Percentiles rank a stretch among this genome's conserved stretches.
phyloP scores from a whole-genome alignment of 345 rosid genomes.

The Salix koriyanagi region DNA sequence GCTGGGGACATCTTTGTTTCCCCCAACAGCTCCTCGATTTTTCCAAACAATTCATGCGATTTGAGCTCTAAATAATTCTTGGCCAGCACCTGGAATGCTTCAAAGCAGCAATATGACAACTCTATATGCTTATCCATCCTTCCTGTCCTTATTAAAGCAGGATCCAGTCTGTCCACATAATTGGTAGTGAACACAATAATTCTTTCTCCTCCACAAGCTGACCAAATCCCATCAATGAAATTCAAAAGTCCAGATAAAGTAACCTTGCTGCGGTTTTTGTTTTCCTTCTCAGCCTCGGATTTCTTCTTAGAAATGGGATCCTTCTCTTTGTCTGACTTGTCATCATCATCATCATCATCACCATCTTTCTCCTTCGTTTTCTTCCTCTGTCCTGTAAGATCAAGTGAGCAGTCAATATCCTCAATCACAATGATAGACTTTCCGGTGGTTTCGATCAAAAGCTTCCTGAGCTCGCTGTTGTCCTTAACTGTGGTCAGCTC shows the following conservation, averaged over 20 bases:
- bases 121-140: conserved; percentile 16
- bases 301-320: conserved; percentile 2
- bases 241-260: conserved; percentile 9
- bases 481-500: conserved; percentile 13
- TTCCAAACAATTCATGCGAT: neutral
- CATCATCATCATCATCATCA: neutral
- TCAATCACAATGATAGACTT: conserved; percentile 12
- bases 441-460: neutral
- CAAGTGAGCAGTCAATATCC: conserved; percentile 16
- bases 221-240: conserved; percentile 19
- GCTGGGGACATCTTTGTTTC: conserved; percentile 13
- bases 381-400: conserved; percentile 17
- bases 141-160: conserved; percentile 17
- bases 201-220: conserved; percentile 16
- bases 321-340: neutral
- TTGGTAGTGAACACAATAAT: conserved; percentile 16
- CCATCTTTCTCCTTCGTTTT: neutral
- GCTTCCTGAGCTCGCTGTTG: conserved; percentile 12
- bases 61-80: conserved; percentile 5
- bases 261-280: neutral
- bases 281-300: neutral
- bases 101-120: conserved; percentile 11
- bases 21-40: conserved; percentile 3
- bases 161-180: conserved; percentile 19
- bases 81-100: conserved; percentile 13